Evolutionary conservation across 306 rosid species (phyloP), one percentile per base, ranked within the genome.

Genomic region (Rosa lucieae): DNA sequence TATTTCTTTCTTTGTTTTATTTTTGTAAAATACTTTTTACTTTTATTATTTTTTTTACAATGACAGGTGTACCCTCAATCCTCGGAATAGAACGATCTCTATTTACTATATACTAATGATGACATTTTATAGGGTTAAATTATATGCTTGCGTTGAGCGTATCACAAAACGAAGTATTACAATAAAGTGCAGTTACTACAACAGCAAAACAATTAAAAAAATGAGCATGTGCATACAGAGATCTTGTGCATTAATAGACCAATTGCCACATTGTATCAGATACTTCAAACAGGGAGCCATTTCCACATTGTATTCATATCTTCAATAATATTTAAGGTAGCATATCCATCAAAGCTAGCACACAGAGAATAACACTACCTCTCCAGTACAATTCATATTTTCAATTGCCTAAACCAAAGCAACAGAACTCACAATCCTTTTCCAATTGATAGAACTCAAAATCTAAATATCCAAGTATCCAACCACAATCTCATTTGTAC

Each of bases 91-190:
- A 23, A 23, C 26, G 26, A 23, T 23, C 26, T 0, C 26, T 23
- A 23, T 0, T 23, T 23, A 23, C 0, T 23, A 23, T 23, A 23
- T 23, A 23, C 26, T 23, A 23, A 23, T 0, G 0, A 23, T 0
- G 0, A 23, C 26, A 23, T 23, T 23, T 23, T 23, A 0, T 0
- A 23, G 26, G 26, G 26, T 23, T 23, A 23, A 23, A 23, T 23
- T 23, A n/a, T n/a, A n/a, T n/a, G n/a, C n/a, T n/a, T n/a, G n/a
- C n/a, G n/a, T n/a, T n/a, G n/a, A n/a, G n/a, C n/a, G n/a, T n/a
- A n/a, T n/a, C n/a, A n/a, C 88, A 89, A 83, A 88, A 79, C 32
- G 21, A 44, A 43, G 43, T 52, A 58, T 40, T 3, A 66, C 26
- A 72, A 59, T 26, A 20, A 63, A 46, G 43, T 23, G 42, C 14